phyloP scores from a whole-genome alignment of 176 grass and related monocot genomes.

The Oryza glumipatula region DNA sequence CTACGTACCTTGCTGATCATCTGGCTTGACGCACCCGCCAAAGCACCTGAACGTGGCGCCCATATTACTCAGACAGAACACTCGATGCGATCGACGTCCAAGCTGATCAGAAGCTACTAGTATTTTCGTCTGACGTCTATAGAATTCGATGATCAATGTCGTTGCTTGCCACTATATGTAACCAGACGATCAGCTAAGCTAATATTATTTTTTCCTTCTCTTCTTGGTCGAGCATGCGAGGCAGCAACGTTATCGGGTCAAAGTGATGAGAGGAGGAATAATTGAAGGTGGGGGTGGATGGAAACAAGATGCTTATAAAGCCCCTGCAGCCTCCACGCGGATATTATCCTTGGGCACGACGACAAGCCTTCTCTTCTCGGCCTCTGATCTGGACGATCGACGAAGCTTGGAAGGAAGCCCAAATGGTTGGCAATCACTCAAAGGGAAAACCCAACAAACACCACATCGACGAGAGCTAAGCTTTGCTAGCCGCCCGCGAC shows the following conservation, averaged over 20 bases:
- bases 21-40: conserved; percentile 19
- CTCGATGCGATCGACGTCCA: not conserved
- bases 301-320: conserved; percentile 44
- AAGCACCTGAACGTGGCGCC: conserved; percentile 55
- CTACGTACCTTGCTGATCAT: conserved; percentile 42
- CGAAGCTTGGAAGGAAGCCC: conserved; percentile 91
- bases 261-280: conserved; percentile 22
- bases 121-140: not conserved
- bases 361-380: conserved; percentile 30
- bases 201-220: not conserved
- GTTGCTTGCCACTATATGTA: not conserved
- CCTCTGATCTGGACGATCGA: not conserved
- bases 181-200: not conserved
- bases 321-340: conserved; percentile 9
- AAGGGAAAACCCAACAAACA: conserved; percentile 43
- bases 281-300: conserved; percentile 4
- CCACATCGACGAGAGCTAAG: not conserved
- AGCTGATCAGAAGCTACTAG: not conserved
- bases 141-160: not conserved
- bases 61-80: conserved; percentile 43
- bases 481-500: not conserved
- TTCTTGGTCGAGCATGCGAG: not conserved
- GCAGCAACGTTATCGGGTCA: not conserved
- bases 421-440: conserved; percentile 71
- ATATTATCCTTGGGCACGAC: conserved; percentile 43